Evolutionary conservation across 2,329 filamentous ascomycete species (phyloP), one percentile per base, ranked within the genome.

Genomic region (Aspergillus aculeatinus): DNA sequence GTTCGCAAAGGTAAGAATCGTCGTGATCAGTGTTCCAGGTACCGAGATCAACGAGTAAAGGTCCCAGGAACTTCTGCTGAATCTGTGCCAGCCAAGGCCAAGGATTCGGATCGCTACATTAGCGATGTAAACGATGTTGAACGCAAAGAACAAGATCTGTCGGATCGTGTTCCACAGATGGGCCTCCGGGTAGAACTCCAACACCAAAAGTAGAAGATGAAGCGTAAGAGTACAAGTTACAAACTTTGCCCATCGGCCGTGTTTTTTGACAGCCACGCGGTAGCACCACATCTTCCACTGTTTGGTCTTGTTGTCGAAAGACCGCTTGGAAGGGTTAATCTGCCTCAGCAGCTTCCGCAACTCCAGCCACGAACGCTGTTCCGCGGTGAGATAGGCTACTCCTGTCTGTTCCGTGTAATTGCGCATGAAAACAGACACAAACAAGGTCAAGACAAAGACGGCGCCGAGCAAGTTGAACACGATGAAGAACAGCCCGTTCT

Each of bases 341-440:
- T 98, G 95, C 55, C 91, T 86, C 44, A 99, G 81, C 25, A 97
- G 82, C 77, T 99, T 99, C 59, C 95, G 86, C 67, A 99, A 78
- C 75, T 99, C 95, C 14, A 99, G 85, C 95, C 95, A 99, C 0
- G 94, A 96, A 67, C 95, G 88, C 74, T 99, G 95, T 69, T 99
- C 95, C 0, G 93, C 89, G 1, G 95, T 99, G 68, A 99, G 80
- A 74, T 94, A 99, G 2, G 95, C 95, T 48, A 99, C 95, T 1
- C 95, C 95, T 0, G 95, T 99, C 77, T 98, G 93, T 77, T 99
- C 95, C 0, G 95, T 99, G 77, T 99, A 99, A 75, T 97, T 99
- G 62, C 95, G 91, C 95, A 99, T 99, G 76, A 99, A 99, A 62
- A 99, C 95, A 59, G 95, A 98, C 51, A 99, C 96, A 76, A 99